Evolutionary conservation across 2,329 filamentous ascomycete species (phyloP).

Genomic region (Passalora sequoiae): DNA sequence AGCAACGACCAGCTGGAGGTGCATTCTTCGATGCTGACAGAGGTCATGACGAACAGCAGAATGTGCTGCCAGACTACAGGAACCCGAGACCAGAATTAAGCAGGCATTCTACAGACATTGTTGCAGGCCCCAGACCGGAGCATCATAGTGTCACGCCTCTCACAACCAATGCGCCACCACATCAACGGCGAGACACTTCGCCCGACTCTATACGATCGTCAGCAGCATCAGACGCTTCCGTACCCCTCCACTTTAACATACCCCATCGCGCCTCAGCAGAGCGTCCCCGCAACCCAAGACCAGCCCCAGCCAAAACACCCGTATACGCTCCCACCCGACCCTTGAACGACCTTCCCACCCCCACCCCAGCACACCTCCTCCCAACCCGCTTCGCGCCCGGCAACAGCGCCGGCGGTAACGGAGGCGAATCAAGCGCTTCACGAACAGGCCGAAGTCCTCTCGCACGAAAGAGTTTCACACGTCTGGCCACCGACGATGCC

Average conservation of each 20-base stretch:
- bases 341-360: slow-evolving; percentile 8
- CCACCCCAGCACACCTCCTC: slow-evolving; percentile 8
- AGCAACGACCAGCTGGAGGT: slow-evolving; percentile 42
- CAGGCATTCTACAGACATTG: neutral
- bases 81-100: neutral
- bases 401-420: slow-evolving; percentile 11
- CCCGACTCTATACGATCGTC: slow-evolving; percentile 14
- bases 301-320: neutral
- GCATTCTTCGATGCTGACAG: slow-evolving; percentile 38
- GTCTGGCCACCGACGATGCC: slow-evolving; percentile 20
- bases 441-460: slow-evolving; percentile 43
- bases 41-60: neutral
- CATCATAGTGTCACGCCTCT: neutral
- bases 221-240: slow-evolving; percentile 13
- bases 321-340: slow-evolving; percentile 11
- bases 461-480: slow-evolving; percentile 40
- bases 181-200: slow-evolving; percentile 6
- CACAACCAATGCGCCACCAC: neutral
- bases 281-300: neutral
- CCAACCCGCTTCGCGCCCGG: slow-evolving; percentile 8
- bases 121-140: neutral
- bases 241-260: slow-evolving; percentile 18
- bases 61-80: slow-evolving; percentile 3
- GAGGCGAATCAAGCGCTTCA: too few relatives aligned
- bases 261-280: slow-evolving; percentile 1